Percentiles rank a stretch among this genome's conserved stretches.
Conservation (phyloP, 139 green algal genomes). For the Chlamydomonas asymmetrica region DNA sequence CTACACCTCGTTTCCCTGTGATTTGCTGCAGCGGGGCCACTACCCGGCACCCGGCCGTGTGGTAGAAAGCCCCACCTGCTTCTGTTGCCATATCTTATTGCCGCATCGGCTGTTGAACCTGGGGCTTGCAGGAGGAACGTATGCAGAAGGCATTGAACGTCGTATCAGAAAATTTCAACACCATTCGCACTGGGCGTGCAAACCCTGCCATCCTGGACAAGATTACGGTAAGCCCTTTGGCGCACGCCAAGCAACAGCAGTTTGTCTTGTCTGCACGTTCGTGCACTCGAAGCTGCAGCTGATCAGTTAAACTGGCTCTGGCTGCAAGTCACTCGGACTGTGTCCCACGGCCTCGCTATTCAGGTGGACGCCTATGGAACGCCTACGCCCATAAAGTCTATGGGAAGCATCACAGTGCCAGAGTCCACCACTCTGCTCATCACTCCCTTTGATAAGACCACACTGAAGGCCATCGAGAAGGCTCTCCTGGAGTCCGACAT, state of each 20-base stretch:
- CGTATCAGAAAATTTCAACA: slow-evolving; percentile 76
- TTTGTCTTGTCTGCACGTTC: background rate
- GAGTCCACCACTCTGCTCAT: slow-evolving; percentile 86
- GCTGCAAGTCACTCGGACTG: background rate
- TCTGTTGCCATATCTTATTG: no score
- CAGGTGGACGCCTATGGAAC: slow-evolving; percentile 94
- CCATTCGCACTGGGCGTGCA: slow-evolving; percentile 89
- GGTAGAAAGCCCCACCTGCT: background rate
- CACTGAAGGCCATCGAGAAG: slow-evolving; percentile 77
- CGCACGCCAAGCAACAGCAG: background rate
- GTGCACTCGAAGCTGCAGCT: background rate
- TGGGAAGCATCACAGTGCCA: slow-evolving; percentile 83
- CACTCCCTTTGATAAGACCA: slow-evolving; percentile 86
- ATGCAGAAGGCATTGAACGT: slow-evolving; percentile 83
- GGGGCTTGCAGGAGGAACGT: slow-evolving; percentile 68
- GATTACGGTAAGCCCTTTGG: slow-evolving; percentile 60
- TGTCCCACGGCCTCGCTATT: background rate
- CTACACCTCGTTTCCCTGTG: no score
- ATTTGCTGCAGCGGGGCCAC: no score
- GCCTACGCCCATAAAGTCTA: slow-evolving; percentile 77
- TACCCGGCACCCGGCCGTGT: no score
- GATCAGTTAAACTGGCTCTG: background rate
- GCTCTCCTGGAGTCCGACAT: slow-evolving; percentile 83
- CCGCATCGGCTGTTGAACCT: no score
- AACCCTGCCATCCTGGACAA: slow-evolving; percentile 90